Evolutionary conservation across 179 eudicot genomes (phyloP).

Genomic region (Spinacia oleracea): DNA sequence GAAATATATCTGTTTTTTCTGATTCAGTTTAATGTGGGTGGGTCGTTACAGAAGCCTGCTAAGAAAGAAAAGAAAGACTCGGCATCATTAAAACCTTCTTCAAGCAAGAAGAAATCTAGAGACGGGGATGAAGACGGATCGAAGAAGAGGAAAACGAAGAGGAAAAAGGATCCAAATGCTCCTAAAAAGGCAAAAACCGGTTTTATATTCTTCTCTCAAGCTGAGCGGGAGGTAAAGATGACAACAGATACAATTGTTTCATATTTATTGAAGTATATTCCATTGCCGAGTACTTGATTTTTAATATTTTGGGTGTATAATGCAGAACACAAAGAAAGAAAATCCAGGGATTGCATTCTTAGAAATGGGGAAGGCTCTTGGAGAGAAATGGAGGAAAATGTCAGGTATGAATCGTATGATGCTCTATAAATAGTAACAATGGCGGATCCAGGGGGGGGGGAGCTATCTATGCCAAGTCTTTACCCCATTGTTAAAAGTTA

Average conservation of each 20-base stretch:
- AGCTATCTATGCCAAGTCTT: too few species aligned
- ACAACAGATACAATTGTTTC: neutral
- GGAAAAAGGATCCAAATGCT: conserved; percentile 94
- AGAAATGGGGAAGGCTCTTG: conserved; percentile 78
- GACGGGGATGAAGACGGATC: conserved; percentile 65
- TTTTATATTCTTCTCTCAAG: conserved; percentile 72
- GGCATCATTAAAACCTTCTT: conserved; percentile 53
- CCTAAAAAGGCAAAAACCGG: conserved; percentile 83
- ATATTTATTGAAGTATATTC: neutral
- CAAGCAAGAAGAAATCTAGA: conserved; percentile 61
- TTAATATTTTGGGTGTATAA: neutral
- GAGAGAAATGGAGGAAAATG: conserved; percentile 85
- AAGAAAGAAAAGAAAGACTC: conserved; percentile 73
- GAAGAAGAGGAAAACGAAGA: conserved; percentile 82
- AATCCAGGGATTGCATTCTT: conserved; percentile 71
- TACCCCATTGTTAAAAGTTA: too few species aligned
- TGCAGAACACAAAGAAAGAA: conserved; percentile 69
- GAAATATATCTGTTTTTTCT: conserved; percentile 1
- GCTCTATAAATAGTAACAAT: too few species aligned
- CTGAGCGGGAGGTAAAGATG: conserved; percentile 77
- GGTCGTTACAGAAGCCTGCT: conserved; percentile 56
- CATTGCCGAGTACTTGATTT: neutral
- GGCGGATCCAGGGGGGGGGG: too few species aligned
- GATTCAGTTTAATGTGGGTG: neutral
- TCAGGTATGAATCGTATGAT: too few species aligned